Percentiles rank a stretch among this genome's conserved stretches.
Evolutionary conservation across 2,329 filamentous ascomycete species (phyloP).

Genomic region (Stachybotrys chartarum): DNA sequence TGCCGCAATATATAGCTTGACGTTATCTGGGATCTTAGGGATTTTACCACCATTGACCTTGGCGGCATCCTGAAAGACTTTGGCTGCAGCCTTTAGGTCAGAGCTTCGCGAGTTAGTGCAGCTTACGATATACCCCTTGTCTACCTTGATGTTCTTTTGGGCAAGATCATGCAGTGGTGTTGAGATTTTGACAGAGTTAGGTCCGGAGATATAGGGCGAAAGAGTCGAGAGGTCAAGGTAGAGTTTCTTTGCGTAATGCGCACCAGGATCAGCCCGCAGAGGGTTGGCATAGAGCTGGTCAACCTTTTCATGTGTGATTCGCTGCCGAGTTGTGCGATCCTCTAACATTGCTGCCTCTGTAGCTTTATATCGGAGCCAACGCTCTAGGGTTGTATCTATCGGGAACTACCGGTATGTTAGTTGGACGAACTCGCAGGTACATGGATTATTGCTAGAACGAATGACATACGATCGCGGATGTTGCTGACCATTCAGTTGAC

Average conservation of each 20-base stretch:
- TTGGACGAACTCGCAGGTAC: background rate
- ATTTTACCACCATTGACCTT: conserved; percentile 47
- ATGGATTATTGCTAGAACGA: too few relatives aligned
- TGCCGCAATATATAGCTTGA: conserved; percentile 84
- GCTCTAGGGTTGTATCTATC: conserved; percentile 60
- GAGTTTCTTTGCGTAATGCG: conserved; percentile 75
- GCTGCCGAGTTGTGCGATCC: conserved; percentile 36
- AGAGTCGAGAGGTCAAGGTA: conserved; percentile 78
- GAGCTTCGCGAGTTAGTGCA: conserved; percentile 84
- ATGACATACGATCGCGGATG: conserved; percentile 22
- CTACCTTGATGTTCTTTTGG: conserved; percentile 63
- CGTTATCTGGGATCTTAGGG: conserved; percentile 65
- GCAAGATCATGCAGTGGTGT: conserved; percentile 72
- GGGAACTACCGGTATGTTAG: conserved; percentile 50
- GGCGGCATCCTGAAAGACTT: conserved; percentile 74
- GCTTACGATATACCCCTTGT: conserved; percentile 82
- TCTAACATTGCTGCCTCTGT: conserved; percentile 57
- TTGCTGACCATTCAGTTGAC: conserved; percentile 74
- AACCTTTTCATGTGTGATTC: conserved; percentile 66
- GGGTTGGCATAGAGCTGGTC: conserved; percentile 65
- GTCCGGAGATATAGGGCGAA: conserved; percentile 76
- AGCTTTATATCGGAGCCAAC: conserved; percentile 69
- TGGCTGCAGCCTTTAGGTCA: conserved; percentile 71
- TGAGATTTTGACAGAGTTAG: conserved; percentile 84
- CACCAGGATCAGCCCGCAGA: conserved; percentile 65